phyloP scores from a whole-genome alignment of 2,329 filamentous ascomycete species.

The Dactylellina drechsleri region DNA sequence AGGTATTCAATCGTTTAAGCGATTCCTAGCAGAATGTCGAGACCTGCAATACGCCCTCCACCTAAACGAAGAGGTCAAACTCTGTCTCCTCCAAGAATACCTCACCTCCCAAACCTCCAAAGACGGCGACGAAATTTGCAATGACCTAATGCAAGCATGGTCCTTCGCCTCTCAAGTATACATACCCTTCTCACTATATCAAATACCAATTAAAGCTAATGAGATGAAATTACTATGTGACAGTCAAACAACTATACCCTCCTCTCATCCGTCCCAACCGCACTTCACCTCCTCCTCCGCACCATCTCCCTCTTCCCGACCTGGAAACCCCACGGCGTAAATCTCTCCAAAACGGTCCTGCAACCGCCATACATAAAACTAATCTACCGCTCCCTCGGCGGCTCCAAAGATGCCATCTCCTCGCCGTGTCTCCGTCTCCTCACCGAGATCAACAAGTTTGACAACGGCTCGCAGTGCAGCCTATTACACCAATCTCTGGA shows the following conservation, averaged over 20 bases:
- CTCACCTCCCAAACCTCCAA: conserved; percentile 69
- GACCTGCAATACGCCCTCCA: conserved; percentile 47
- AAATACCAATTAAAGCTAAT: neutral
- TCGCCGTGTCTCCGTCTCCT: conserved; percentile 87
- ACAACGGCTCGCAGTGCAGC: conserved; percentile 82
- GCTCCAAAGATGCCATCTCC: conserved; percentile 86
- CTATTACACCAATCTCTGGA: conserved; percentile 80
- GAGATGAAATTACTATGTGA: too few species aligned
- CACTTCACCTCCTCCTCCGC: conserved; percentile 82
- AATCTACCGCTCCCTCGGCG: conserved; percentile 79
- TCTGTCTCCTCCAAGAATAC: conserved; percentile 74
- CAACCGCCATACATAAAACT: conserved; percentile 83
- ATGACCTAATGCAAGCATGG: conserved; percentile 88
- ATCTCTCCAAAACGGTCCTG: conserved; percentile 82
- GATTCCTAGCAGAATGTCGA: conserved; percentile 55
- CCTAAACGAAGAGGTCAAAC: conserved; percentile 56
- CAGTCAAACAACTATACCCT: conserved; percentile 77
- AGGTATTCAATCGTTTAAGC: conserved; percentile 57
- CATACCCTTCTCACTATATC: conserved; percentile 2
- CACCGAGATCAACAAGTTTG: conserved; percentile 83
- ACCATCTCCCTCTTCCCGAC: conserved; percentile 78
- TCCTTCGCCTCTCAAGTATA: conserved; percentile 76
- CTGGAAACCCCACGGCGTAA: conserved; percentile 77
- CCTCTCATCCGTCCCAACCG: conserved; percentile 81
- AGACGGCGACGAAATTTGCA: conserved; percentile 72